Evolutionary conservation across 1,284 basidiomycete species (phyloP).

Genomic region (Volvariella volvacea): DNA sequence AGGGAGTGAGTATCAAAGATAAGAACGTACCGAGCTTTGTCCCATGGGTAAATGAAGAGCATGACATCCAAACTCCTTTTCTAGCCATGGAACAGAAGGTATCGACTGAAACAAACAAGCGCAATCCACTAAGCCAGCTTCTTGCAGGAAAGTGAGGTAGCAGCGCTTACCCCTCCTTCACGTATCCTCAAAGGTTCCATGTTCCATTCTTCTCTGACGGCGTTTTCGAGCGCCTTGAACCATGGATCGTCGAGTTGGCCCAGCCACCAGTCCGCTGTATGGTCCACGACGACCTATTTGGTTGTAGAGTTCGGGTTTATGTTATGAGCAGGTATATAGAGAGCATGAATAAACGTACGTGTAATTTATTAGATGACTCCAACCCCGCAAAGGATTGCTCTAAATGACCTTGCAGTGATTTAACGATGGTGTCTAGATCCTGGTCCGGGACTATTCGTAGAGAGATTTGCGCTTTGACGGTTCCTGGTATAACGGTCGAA

Average conservation of each 20-base stretch:
- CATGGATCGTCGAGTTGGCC: conserved; percentile 78
- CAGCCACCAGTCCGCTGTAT: conserved; percentile 95
- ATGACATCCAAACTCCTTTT: conserved; percentile 81
- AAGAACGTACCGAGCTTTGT: conserved; percentile 60
- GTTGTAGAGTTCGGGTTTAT: too few species aligned
- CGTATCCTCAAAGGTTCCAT: conserved; percentile 80
- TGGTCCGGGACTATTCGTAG: conserved; percentile 94
- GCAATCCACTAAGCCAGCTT: too few species aligned
- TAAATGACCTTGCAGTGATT: conserved; percentile 57
- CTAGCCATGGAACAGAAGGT: conserved; percentile 87
- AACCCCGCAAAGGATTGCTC: conserved; percentile 54
- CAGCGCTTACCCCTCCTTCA: conserved; percentile 96
- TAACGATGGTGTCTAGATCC: conserved; percentile 65
- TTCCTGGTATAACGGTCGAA: conserved; percentile 82
- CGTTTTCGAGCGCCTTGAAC: conserved; percentile 78
- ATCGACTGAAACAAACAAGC: too few species aligned
- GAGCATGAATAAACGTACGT: conserved; percentile 32
- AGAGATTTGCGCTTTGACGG: conserved; percentile 76
- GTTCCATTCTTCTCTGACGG: conserved; percentile 83
- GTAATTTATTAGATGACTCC: conserved; percentile 65
- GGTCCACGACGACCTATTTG: conserved; percentile 77
- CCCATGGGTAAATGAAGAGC: conserved; percentile 89
- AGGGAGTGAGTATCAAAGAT: too few species aligned
- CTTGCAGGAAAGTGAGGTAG: too few species aligned
- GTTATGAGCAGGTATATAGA: not conserved